Evolutionary conservation across 768 basidiomycete genomes (phyloP), one percentile per base, ranked within the genome.

Genomic region (Amanita rubescens): DNA sequence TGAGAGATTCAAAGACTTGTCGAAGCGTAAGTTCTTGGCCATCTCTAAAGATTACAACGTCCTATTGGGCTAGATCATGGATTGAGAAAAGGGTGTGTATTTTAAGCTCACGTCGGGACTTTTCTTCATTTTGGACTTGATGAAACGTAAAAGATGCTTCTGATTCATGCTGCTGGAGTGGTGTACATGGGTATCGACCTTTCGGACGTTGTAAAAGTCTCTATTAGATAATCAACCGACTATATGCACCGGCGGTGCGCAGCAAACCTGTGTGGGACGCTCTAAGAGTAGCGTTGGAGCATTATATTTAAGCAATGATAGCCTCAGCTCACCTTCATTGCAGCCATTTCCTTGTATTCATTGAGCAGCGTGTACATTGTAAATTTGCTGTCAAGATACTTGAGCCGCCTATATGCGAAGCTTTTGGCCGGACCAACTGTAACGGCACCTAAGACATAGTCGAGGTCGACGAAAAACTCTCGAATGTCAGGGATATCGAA

Each of bases 151-250:
- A 17, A 99, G 72, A 71, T 99, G 96, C 68, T 99, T 99, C 69
- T 99, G 96, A 66, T 99, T 99, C 94, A 98, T 97, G 70, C 91
- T 90, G 56, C 94, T 96, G 3, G 95, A 95, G 66, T 98, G 92
- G 63, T 99, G 96, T 25, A 99, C 91, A 68, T 99, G 96, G 7
- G 96, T 99, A 65, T 99, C 96, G 55, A 99, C 96, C 67, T 99
- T 99, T 22, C 96, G 85, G 48, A 93, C 77, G 65, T 99, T 99
- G 71, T 99, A 99, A 61, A 99, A 97, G 70, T 99, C 96, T 55
- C 95, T 94, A 24, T 24, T 32, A 20, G 9, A 39, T 38, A 24
- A 54, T 42, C 22, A 53, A 3, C 10, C 15, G 24, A 6, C 27
- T 4, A 42, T 20, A 11, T 14, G 24, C 5, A 24, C 22, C 46